Percentiles rank a stretch among this genome's conserved stretches.
Conservation (phyloP, 495 filamentous ascomycete genomes). For the Penicillium lividum region DNA sequence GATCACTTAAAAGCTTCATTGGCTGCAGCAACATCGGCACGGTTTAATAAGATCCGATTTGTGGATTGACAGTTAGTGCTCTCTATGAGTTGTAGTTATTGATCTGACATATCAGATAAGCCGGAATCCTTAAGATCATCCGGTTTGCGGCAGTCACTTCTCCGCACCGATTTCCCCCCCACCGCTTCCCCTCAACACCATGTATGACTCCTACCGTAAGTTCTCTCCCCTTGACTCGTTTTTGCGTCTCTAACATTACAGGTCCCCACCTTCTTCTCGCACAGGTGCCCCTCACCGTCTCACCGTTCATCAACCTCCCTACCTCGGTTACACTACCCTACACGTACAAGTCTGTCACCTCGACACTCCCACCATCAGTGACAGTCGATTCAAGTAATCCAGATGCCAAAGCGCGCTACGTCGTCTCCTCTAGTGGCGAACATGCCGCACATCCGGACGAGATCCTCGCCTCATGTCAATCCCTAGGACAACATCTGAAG, state of each 20-base stretch:
- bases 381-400: slow-evolving; percentile 52
- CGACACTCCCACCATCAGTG: slow-evolving; percentile 77
- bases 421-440: slow-evolving; percentile 67
- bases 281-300: slow-evolving; percentile 90
- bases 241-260: slow-evolving; percentile 28
- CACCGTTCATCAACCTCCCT: slow-evolving; percentile 90
- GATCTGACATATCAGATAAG: too few species aligned
- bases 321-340: slow-evolving; percentile 90
- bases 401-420: slow-evolving; percentile 60
- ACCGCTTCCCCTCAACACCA: slow-evolving; percentile 13
- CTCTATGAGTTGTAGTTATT: too few species aligned
- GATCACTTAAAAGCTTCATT: not conserved
- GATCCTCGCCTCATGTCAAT: slow-evolving; percentile 76
- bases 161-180: not conserved
- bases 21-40: not conserved
- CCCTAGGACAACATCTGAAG: slow-evolving; percentile 72
- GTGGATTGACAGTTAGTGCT: too few species aligned
- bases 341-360: slow-evolving; percentile 87
- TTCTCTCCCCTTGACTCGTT: slow-evolving; percentile 1
- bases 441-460: slow-evolving; percentile 79
- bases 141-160: not conserved
- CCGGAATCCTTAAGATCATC: too few species aligned
- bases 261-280: slow-evolving; percentile 85
- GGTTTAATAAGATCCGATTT: not conserved
- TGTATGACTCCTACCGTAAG: slow-evolving; percentile 50